phyloP scores from a whole-genome alignment of 2,329 filamentous ascomycete species.

The Ophiocordyceps camponoti-floridani region DNA sequence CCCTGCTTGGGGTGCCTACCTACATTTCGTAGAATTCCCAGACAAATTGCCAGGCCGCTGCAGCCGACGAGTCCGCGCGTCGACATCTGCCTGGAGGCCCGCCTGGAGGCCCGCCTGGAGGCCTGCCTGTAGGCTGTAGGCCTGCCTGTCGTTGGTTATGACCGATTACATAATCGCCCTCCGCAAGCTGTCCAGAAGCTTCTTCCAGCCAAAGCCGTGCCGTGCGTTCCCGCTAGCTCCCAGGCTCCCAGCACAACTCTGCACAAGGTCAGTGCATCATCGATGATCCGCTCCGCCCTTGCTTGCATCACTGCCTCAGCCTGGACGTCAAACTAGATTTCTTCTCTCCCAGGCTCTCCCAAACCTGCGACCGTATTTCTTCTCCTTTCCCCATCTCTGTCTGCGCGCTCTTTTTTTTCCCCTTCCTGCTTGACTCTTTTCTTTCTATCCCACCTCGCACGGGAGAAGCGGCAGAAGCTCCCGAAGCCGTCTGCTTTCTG shows the following conservation, averaged over 20 bases:
- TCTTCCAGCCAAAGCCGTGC: neutral
- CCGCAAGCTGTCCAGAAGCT: neutral
- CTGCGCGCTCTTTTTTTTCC: slow-evolving; percentile 2
- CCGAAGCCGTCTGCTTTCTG: neutral
- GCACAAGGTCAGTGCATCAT: slow-evolving; percentile 10
- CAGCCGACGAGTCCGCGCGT: neutral
- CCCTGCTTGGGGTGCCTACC: too few species aligned
- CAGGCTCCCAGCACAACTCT: neutral
- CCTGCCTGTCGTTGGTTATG: too few species aligned
- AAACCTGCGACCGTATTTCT: neutral
- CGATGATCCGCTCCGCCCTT: slow-evolving; percentile 17
- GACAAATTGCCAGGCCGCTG: too few species aligned
- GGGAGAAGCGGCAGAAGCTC: neutral
- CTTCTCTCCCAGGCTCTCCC: slow-evolving; percentile 6
- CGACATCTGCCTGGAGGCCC: neutral
- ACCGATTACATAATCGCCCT: neutral
- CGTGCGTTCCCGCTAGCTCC: neutral
- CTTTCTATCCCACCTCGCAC: neutral
- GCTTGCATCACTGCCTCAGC: slow-evolving; percentile 17
- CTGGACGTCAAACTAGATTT: neutral
- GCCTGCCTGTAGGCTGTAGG: too few species aligned
- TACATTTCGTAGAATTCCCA: too few species aligned
- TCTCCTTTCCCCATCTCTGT: slow-evolving; percentile 1
- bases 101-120: neutral
- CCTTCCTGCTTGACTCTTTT: neutral